phyloP scores from a whole-genome alignment of 2,329 filamentous ascomycete species.

The Phaeosphaeria sp. region DNA sequence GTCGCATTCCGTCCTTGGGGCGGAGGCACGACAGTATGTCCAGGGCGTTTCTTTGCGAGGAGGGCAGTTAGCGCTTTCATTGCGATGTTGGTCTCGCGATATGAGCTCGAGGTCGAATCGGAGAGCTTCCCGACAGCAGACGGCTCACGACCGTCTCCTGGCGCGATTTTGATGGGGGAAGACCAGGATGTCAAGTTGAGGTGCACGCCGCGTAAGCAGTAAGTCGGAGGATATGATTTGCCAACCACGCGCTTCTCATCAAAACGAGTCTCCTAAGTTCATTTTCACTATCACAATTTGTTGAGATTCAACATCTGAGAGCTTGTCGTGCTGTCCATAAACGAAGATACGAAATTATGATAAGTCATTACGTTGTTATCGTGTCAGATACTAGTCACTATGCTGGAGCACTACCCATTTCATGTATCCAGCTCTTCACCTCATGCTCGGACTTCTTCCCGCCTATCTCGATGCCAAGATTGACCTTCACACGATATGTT shows the following conservation, averaged over 20 bases:
- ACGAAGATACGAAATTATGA: not conserved
- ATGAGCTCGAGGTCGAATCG: not conserved
- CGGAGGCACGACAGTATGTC: not conserved
- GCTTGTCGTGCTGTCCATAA: not conserved
- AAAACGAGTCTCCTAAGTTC: too few species aligned
- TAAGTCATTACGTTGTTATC: too few species aligned
- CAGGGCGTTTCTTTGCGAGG: not conserved
- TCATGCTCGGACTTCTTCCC: conserved; percentile 30
- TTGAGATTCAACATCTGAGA: not conserved
- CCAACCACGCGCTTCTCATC: too few species aligned
- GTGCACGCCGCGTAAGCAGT: not conserved
- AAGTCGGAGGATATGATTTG: too few species aligned
- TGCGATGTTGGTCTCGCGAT: not conserved
- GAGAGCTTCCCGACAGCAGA: not conserved
- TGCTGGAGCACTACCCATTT: conserved; percentile 10
- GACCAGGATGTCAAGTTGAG: not conserved
- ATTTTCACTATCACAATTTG: not conserved
- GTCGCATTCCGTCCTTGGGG: not conserved
- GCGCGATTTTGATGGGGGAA: not conserved
- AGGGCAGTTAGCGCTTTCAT: not conserved
- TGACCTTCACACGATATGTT: conserved; percentile 27
- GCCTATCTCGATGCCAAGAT: conserved; percentile 18
- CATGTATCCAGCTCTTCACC: conserved; percentile 18
- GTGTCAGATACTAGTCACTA: not conserved
- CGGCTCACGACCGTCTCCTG: not conserved